Conservation (phyloP, 2,329 filamentous ascomycete genomes). For the Paracamarosporium sp. region DNA sequence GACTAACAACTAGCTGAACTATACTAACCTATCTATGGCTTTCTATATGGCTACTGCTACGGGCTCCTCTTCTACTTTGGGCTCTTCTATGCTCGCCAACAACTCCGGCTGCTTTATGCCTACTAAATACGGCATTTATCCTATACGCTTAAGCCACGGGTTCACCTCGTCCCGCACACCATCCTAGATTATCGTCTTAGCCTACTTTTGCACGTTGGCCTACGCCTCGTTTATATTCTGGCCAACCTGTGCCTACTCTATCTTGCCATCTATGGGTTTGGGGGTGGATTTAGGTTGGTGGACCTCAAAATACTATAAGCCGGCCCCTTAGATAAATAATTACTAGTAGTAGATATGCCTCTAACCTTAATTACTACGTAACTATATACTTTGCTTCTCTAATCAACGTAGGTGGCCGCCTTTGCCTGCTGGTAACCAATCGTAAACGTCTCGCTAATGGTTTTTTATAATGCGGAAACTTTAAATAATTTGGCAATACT, state of each 20-base stretch:
- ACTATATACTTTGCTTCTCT: conserved; percentile 5
- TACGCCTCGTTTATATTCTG: conserved; percentile 13
- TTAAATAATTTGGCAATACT: conserved; percentile 1
- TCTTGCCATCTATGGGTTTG: conserved; percentile 8
- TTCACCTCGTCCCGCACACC: conserved; percentile 18
- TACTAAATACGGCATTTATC: conserved; percentile 21
- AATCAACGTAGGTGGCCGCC: conserved; percentile 4
- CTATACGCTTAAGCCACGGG: conserved; percentile 15
- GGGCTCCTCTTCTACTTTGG: conserved; percentile 12
- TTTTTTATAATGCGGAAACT: neutral
- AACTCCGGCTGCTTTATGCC: conserved; percentile 19
- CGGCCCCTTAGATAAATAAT: conserved; percentile 7
- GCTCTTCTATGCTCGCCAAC: conserved; percentile 19
- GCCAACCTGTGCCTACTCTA: conserved; percentile 11
- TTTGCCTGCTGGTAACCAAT: conserved; percentile 11
- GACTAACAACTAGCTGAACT: conserved; percentile 19
- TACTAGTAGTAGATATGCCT: conserved; percentile 10
- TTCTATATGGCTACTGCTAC: conserved; percentile 19
- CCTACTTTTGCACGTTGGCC: conserved; percentile 14
- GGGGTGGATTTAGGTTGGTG: neutral
- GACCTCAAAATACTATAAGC: conserved; percentile 19
- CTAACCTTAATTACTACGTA: conserved; percentile 5
- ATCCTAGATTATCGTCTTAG: conserved; percentile 14
- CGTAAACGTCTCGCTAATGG: conserved; percentile 7
- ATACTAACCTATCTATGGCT: conserved; percentile 18